A percentile compares a stretch with the other conserved stretches of the same genome.
phyloP scores from a whole-genome alignment of 148 eudicot species.

The Chenopodium berlandieri region DNA sequence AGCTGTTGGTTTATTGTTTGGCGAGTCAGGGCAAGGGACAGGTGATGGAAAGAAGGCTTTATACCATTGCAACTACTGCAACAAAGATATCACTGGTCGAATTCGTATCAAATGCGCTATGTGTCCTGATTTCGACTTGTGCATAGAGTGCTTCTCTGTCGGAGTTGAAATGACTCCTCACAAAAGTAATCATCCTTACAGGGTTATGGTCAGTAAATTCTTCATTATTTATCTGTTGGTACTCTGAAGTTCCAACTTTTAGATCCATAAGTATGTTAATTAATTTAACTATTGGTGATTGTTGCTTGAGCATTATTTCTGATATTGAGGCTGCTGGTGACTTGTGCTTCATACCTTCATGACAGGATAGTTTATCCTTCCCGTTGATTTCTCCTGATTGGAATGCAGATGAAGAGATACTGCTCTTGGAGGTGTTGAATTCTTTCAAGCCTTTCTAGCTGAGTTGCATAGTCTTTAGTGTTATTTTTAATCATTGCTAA shows the following conservation, averaged over 20 bases:
- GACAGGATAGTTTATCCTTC: conserved; percentile 68
- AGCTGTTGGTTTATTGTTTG: conserved; percentile 4
- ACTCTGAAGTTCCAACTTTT: background rate
- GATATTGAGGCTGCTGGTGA: background rate
- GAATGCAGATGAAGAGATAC: conserved; percentile 79
- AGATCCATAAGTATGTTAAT: background rate
- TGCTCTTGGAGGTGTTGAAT: conserved; percentile 60
- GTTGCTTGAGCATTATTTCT: background rate
- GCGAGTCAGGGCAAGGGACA: conserved; percentile 43
- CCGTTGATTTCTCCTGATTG: conserved; percentile 65
- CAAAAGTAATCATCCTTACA: conserved; percentile 63
- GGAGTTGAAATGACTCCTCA: conserved; percentile 70
- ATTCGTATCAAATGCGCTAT: conserved; percentile 66
- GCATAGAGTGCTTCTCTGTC: conserved; percentile 72
- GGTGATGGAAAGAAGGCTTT: conserved; percentile 60
- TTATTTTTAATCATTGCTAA: background rate
- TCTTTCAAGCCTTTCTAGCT: background rate
- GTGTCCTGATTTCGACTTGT: conserved; percentile 70
- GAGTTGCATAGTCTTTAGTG: background rate
- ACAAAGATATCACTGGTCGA: conserved; percentile 63
- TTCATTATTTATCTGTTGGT: background rate
- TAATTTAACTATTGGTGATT: background rate
- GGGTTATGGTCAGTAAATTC: conserved; percentile 60
- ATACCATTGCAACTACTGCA: conserved; percentile 78
- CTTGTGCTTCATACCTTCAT: conserved; percentile 1